A percentile compares a stretch with the other conserved stretches of the same genome.
Conservation (phyloP, 108 stramenopile genomes). For the Seminavis robusta region DNA sequence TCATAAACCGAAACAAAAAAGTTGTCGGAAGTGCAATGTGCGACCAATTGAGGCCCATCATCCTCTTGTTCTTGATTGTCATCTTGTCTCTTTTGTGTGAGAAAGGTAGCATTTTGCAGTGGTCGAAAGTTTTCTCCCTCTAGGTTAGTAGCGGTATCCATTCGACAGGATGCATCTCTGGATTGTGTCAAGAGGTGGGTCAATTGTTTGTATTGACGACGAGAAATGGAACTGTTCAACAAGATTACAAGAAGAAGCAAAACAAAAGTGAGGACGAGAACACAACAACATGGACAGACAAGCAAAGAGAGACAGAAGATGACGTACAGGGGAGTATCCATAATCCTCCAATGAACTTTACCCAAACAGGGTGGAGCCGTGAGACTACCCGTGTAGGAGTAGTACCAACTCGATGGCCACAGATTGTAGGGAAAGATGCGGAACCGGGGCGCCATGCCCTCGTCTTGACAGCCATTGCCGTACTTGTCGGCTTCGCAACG, state of each 20-base stretch:
- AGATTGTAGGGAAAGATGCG: constrained; percentile 27
- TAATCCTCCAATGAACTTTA: constrained; percentile 47
- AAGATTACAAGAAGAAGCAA: neutral
- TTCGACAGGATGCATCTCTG: constrained; percentile 8
- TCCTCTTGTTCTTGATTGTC: too few relatives aligned
- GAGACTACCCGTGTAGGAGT: constrained; percentile 42
- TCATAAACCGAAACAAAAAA: constrained; percentile 17
- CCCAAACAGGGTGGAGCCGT: constrained; percentile 61
- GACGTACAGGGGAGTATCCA: constrained; percentile 41
- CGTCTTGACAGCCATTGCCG: constrained; percentile 13
- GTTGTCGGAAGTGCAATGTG: constrained; percentile 22
- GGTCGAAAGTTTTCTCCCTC: constrained; percentile 30
- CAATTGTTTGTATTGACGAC: constrained; percentile 28
- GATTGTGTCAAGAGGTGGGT: constrained; percentile 12
- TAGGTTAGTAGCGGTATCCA: constrained; percentile 2
- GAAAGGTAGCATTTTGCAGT: neutral
- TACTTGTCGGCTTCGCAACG: constrained; percentile 3
- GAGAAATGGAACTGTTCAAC: constrained; percentile 9
- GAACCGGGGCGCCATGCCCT: constrained; percentile 8
- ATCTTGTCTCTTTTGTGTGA: too few relatives aligned
- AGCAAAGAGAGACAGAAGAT: neutral
- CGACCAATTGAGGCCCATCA: constrained; percentile 9
- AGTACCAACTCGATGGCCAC: constrained; percentile 44
- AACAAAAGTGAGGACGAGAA: neutral
- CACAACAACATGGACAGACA: neutral